Evolutionary conservation across 2,329 filamentous ascomycete genomes (phyloP).

Genomic region (Scedosporium minutisporum): DNA sequence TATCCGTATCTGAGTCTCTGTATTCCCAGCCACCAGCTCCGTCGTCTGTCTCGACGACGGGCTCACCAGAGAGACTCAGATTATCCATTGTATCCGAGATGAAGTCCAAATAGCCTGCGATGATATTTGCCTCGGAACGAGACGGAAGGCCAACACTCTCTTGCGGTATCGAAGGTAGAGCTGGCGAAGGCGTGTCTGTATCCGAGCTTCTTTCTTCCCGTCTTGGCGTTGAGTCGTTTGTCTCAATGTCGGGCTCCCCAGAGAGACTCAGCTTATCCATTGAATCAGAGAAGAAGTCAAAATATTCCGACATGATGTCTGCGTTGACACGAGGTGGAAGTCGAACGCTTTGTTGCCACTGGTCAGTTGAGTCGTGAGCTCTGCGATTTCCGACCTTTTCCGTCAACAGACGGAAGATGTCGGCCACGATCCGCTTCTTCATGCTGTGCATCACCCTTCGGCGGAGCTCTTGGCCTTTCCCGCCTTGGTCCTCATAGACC

Average conservation of each 20-base stretch:
- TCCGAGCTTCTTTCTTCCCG: no score
- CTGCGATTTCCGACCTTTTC: slow-evolving; percentile 18
- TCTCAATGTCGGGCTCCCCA: not conserved
- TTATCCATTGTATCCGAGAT: not conserved
- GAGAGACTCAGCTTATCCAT: not conserved
- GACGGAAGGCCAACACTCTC: not conserved
- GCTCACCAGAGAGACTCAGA: not conserved
- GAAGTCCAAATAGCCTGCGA: not conserved
- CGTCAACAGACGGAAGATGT: slow-evolving; percentile 17
- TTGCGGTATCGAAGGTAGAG: not conserved
- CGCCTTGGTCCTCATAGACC: slow-evolving; percentile 12
- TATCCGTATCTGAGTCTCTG: not conserved
- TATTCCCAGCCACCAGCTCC: not conserved
- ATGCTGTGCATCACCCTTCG: slow-evolving; percentile 18
- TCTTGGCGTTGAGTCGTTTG: not conserved
- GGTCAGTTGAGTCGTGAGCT: slow-evolving; percentile 19
- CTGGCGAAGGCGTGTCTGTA: no score
- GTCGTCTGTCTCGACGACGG: not conserved
- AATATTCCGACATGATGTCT: not conserved
- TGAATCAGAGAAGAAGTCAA: not conserved
- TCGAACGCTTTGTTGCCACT: not conserved
- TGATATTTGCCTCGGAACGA: not conserved
- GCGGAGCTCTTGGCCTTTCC: slow-evolving; percentile 6
- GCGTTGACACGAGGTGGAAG: not conserved
- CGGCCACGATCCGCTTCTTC: slow-evolving; percentile 16